These are phyloP conservation scores for Cucumis cinereus DNA, from an alignment of 306 rosid genomes.

Conservation along the genomic window DNA sequence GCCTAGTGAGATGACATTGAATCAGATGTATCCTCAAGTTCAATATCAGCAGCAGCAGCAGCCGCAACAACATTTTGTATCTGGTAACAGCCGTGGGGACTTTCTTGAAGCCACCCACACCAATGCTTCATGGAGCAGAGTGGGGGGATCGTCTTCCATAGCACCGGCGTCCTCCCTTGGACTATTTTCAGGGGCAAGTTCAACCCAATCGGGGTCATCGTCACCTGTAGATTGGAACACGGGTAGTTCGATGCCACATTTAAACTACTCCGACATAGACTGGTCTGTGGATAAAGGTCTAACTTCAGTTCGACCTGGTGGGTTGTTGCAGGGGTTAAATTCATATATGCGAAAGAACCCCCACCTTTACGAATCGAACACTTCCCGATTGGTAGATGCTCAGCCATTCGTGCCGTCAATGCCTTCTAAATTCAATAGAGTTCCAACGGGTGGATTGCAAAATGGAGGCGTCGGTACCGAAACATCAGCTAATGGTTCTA, in stretches of 20 bases:
- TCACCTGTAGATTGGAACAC: constrained; percentile 87
- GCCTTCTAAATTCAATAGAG: constrained; percentile 44
- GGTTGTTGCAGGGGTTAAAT: constrained; percentile 56
- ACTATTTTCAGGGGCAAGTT: constrained; percentile 78
- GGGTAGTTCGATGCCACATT: constrained; percentile 47
- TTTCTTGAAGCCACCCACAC: constrained; percentile 41
- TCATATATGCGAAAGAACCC: constrained; percentile 39
- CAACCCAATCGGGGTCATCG: constrained; percentile 63
- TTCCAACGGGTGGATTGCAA: constrained; percentile 47
- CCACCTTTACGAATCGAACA: constrained; percentile 43
- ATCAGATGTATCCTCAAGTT: constrained; percentile 69
- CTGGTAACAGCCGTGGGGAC: constrained; percentile 48
- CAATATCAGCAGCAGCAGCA: constrained; percentile 58
- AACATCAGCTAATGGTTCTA: constrained; percentile 40
- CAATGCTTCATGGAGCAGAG: constrained; percentile 49
- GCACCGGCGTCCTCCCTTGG: constrained; percentile 90
- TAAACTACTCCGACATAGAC: constrained; percentile 71
- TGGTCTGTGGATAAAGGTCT: constrained; percentile 75
- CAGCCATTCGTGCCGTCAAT: constrained; percentile 43
- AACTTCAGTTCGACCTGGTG: constrained; percentile 40
- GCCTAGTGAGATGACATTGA: constrained; percentile 38
- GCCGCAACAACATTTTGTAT: constrained; percentile 37
- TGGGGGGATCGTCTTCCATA: constrained; percentile 48
- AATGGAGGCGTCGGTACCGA: constrained; percentile 56
- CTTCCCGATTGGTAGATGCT: constrained; percentile 37